A percentile compares a stretch with the other conserved stretches of the same genome.
Conservation (phyloP, 2,329 filamentous ascomycete genomes). For the Ceratocystis smalleyi region DNA sequence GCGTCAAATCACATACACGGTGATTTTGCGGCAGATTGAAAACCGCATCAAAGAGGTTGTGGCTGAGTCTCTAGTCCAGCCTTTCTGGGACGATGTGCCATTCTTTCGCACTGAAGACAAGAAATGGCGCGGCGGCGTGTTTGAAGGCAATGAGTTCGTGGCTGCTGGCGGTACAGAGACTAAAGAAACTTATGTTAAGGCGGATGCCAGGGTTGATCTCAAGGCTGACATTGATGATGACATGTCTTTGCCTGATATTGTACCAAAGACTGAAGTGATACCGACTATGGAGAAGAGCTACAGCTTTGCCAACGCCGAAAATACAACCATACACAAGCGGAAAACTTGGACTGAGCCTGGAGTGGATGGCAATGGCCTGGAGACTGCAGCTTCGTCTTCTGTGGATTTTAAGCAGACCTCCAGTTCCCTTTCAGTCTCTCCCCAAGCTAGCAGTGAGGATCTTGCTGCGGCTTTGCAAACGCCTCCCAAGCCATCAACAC, state of each 20-base stretch:
- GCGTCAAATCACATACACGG: slow-evolving; percentile 83
- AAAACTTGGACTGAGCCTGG: slow-evolving; percentile 4
- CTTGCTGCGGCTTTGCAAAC: slow-evolving; percentile 7
- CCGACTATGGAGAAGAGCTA: slow-evolving; percentile 39
- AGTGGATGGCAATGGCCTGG: slow-evolving; percentile 18
- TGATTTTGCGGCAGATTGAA: slow-evolving; percentile 86
- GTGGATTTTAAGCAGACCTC: slow-evolving; percentile 3
- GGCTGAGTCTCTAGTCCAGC: slow-evolving; percentile 76
- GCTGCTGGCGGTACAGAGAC: slow-evolving; percentile 10
- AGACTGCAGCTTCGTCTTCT: slow-evolving; percentile 5
- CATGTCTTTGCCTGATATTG: neutral
- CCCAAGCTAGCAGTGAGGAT: slow-evolving; percentile 10
- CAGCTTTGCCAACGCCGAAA: slow-evolving; percentile 32
- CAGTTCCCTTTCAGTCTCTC: slow-evolving; percentile 10
- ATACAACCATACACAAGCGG: slow-evolving; percentile 7
- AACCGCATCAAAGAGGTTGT: slow-evolving; percentile 88
- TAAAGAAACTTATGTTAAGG: neutral
- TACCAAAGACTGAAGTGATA: slow-evolving; percentile 5
- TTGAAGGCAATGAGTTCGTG: slow-evolving; percentile 39
- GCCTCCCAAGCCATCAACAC: neutral
- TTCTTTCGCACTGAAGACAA: slow-evolving; percentile 73
- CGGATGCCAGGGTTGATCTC: neutral
- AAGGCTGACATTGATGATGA: neutral
- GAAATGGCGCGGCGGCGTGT: slow-evolving; percentile 73
- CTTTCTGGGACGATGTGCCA: slow-evolving; percentile 92